A percentile compares a stretch with the other conserved stretches of the same genome.
phyloP scores from a whole-genome alignment of 257 asterid genomes.

The Striga asiatica region DNA sequence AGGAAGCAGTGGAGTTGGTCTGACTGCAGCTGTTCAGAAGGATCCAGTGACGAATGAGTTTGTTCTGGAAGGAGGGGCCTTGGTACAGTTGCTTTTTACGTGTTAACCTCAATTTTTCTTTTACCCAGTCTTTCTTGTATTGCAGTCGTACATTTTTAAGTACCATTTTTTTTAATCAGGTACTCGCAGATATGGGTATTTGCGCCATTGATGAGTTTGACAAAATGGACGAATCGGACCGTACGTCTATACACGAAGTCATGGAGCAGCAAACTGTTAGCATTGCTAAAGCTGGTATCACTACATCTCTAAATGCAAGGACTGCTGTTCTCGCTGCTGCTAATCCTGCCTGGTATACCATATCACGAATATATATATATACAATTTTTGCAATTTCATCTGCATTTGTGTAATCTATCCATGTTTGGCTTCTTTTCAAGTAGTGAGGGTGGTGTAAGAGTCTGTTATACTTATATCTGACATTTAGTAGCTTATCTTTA shows the following conservation, averaged over 20 bases:
- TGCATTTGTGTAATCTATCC: neutral
- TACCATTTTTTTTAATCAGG: slow-evolving; percentile 31
- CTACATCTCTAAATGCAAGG: slow-evolving; percentile 95
- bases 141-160: neutral
- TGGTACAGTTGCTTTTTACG: slow-evolving; percentile 42
- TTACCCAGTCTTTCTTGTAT: neutral
- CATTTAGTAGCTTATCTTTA: neutral
- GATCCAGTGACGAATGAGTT: slow-evolving; percentile 95
- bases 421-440: neutral
- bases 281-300: slow-evolving; percentile 98
- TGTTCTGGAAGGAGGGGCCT: slow-evolving; percentile 98
- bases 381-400: no score
- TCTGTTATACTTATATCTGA: neutral
- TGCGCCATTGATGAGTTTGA: slow-evolving; percentile 99
- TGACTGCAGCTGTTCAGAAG: slow-evolving; percentile 98
- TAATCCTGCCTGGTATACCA: slow-evolving; percentile 89
- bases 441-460: neutral
- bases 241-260: slow-evolving; percentile 97
- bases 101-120: slow-evolving; percentile 2
- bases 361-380: no score
- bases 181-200: slow-evolving; percentile 96
- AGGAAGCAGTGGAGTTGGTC: slow-evolving; percentile 99
- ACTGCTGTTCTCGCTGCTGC: slow-evolving; percentile 99
- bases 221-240: slow-evolving; percentile 96
- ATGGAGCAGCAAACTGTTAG: slow-evolving; percentile 99